Evolutionary conservation across 2,329 filamentous ascomycete genomes (phyloP).

Genomic region (Pestalotiopsis sp.): DNA sequence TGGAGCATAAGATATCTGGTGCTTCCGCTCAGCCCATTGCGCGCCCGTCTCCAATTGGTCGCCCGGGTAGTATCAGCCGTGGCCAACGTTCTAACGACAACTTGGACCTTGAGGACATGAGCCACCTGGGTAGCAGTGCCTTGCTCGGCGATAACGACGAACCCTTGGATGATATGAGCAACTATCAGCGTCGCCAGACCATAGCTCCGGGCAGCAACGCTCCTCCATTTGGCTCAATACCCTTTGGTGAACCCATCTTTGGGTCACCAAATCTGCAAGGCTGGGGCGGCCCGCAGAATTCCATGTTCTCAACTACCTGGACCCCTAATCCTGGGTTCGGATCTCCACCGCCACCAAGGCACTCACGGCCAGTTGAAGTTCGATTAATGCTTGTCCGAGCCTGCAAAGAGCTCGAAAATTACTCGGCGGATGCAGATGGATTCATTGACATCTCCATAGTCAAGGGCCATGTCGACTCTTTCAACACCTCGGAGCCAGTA

Average conservation of each 20-base stretch:
- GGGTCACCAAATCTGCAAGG: conserved; percentile 24
- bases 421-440: conserved; percentile 51
- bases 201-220: conserved; percentile 50
- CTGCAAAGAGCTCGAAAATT: conserved; percentile 62
- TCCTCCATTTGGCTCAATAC: conserved; percentile 38
- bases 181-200: conserved; percentile 45
- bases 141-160: conserved; percentile 75
- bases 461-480: conserved; percentile 63
- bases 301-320: conserved; percentile 40
- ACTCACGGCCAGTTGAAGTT: conserved; percentile 67
- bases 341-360: conserved; percentile 34
- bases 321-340: conserved; percentile 31
- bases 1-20: conserved; percentile 28
- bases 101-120: conserved; percentile 68
- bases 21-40: conserved; percentile 71
- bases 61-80: conserved; percentile 72
- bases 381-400: conserved; percentile 75
- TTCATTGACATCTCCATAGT: conserved; percentile 71
- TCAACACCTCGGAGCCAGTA: conserved; percentile 46
- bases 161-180: conserved; percentile 38
- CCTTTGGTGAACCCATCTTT: conserved; percentile 43
- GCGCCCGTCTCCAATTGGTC: conserved; percentile 82
- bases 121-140: conserved; percentile 87
- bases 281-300: conserved; percentile 40
- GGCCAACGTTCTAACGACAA: conserved; percentile 41